Evolutionary conservation across 345 rosid genomes (phyloP), one percentile per base, ranked within the genome.

Genomic region (Passiflora organensis): DNA sequence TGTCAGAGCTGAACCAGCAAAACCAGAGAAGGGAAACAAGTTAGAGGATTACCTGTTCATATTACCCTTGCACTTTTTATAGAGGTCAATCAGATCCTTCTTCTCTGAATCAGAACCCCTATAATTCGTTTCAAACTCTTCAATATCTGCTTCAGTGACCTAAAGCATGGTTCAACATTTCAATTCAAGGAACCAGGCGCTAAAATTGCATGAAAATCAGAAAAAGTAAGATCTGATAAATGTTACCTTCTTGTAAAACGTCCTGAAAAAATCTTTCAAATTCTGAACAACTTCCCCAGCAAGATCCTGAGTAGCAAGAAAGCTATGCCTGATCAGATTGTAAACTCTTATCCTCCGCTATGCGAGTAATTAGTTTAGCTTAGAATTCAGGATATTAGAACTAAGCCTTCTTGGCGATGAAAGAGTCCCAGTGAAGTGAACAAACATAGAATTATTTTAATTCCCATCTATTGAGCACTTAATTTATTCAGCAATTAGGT

Each of bases 21-120:
- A 37, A 19, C 47, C 0, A 50, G 46, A 6, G 32, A 17, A 23
- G 39, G 11, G 48, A n/a, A n/a, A 48, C 13, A 32, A 0, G 9
- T 25, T 23, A 58, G 58, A 42, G 43, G 25, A 47, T n/a, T 60
- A 86, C 99, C 83, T 86, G 72, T 77, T 71, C 96, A 87, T 89
- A 47, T 79, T 72, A 43, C 97, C 97, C 85, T 80, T 76, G 67
- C 22, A 78, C 73, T 81, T 58, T 56, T 68, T 65, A 41, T 77
- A 86, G 21, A 89, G 77, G 54, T 83, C 85, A 69, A 89, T 76
- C 77, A 93, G 69, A 66, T 93, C 97, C 54, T 75, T 85, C 82
- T 82, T 83, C 80, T 93, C 97, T 1, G 90, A 86, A 63, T 89
- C 88, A 46, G 96, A 93, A 12, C 97, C 99, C 70, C 97, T 79